Percentiles rank a stretch among this genome's conserved stretches.
Conservation (phyloP, 805 yeast genomes). For the Yarrowia osloensis region DNA sequence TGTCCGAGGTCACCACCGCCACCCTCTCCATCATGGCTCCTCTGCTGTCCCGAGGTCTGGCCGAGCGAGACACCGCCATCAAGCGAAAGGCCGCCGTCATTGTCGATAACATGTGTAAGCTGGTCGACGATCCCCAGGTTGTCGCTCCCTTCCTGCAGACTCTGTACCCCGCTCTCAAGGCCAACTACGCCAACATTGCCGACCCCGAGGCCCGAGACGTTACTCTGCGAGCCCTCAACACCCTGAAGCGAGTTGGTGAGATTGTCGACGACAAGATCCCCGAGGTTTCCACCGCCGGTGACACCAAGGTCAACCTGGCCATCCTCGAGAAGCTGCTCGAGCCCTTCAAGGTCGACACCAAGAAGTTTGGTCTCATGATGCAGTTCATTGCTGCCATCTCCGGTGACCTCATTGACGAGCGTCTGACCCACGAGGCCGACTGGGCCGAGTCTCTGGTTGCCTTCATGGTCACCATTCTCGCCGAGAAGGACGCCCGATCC, state of each 20-base stretch:
- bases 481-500: constrained; percentile 87
- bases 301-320: constrained; percentile 78
- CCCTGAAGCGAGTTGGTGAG: constrained; percentile 98
- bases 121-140: constrained; percentile 99
- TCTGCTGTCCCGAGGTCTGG: constrained; percentile 97
- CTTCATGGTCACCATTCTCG: constrained; percentile 93
- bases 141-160: constrained; percentile 98
- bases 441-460: constrained; percentile 90
- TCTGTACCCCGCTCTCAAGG: constrained; percentile 93
- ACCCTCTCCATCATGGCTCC: constrained; percentile 99
- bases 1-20: constrained; percentile 99
- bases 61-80: constrained; percentile 99
- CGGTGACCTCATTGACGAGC: constrained; percentile 98
- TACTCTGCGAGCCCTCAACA: constrained; percentile 93
- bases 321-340: constrained; percentile 75
- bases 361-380: constrained; percentile 77
- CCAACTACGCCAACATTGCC: constrained; percentile 94
- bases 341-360: constrained; percentile 60
- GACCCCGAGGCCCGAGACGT: constrained; percentile 99
- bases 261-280: constrained; percentile 89
- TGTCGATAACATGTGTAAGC: constrained; percentile 99
- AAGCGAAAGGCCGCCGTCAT: constrained; percentile 99
- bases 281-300: constrained; percentile 99
- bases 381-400: constrained; percentile 92
- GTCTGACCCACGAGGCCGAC: constrained; percentile 86